Percentiles rank a stretch among this genome's conserved stretches.
These are phyloP conservation scores for Luzula sylvatica DNA, from an alignment of 176 grass and related monocot species.

Conservation along the genomic window DNA sequence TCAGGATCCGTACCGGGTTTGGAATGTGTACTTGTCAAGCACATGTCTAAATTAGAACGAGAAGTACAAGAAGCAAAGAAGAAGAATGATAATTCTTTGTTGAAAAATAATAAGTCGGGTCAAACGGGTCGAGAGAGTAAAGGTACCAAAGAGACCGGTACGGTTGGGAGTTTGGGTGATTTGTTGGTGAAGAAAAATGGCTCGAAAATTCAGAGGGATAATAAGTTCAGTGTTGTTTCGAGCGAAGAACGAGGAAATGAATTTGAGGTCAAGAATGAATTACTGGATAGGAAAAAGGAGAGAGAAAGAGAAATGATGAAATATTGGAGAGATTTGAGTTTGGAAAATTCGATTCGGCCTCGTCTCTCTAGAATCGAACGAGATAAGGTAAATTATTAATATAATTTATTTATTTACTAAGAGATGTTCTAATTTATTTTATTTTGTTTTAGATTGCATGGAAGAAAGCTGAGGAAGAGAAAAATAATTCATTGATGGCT, in stretches of 20 bases:
- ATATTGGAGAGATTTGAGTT: constrained; percentile 62
- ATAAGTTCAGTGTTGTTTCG: too few relatives aligned
- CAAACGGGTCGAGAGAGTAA: constrained; percentile 54
- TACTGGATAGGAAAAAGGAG: constrained; percentile 34
- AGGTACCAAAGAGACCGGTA: constrained; percentile 14
- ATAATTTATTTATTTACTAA: too few relatives aligned
- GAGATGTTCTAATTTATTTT: too few relatives aligned
- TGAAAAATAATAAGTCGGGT: too few relatives aligned
- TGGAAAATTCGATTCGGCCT: constrained; percentile 57
- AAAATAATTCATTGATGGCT: constrained; percentile 10
- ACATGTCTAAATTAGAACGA: constrained; percentile 40
- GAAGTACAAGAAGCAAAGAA: constrained; percentile 32
- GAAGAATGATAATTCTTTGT: too few relatives aligned
- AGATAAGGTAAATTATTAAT: constrained; percentile 94
- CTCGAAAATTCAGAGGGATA: too few relatives aligned
- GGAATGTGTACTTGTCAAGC: constrained; percentile 51
- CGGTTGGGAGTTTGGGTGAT: constrained; percentile 29
- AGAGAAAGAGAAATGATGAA: constrained; percentile 63
- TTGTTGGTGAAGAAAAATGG: constrained; percentile 27
- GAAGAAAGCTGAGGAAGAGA: constrained; percentile 55
- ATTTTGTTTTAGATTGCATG: constrained; percentile 77
- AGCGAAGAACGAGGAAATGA: too few relatives aligned
- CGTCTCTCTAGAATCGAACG: constrained; percentile 69
- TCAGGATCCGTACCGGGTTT: constrained; percentile 35
- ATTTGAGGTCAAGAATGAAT: constrained; percentile 22